phyloP scores from a whole-genome alignment of 129 eudicot genomes.

The Kitagawia praeruptora region DNA sequence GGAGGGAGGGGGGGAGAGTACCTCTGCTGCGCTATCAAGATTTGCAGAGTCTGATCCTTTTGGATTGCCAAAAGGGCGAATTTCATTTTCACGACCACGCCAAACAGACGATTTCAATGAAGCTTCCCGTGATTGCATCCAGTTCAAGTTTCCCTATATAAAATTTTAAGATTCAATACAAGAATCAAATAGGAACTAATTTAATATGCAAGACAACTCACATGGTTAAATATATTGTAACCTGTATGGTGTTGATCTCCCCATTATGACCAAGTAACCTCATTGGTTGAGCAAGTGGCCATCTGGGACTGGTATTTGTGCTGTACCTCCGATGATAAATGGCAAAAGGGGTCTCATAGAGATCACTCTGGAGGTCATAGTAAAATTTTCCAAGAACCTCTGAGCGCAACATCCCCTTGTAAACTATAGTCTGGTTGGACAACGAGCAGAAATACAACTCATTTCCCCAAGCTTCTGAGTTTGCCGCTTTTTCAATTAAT shows the following conservation, averaged over 20 bases:
- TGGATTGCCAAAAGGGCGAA: slow-evolving; percentile 92
- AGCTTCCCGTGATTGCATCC: slow-evolving; percentile 98
- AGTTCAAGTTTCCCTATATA: slow-evolving; percentile 88
- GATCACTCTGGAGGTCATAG: slow-evolving; percentile 65
- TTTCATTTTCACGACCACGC: slow-evolving; percentile 94
- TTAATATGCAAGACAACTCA: slow-evolving; percentile 4
- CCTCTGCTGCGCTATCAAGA: slow-evolving; percentile 98
- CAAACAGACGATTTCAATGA: slow-evolving; percentile 89
- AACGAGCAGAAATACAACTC: slow-evolving; percentile 93
- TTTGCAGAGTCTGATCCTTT: slow-evolving; percentile 96
- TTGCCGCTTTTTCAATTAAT: slow-evolving; percentile 69
- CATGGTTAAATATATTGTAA: slow-evolving; percentile 18
- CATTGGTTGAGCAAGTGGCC: slow-evolving; percentile 99
- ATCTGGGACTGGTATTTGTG: slow-evolving; percentile 97
- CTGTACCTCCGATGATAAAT: slow-evolving; percentile 95
- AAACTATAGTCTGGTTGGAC: slow-evolving; percentile 87
- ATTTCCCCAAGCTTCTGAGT: slow-evolving; percentile 72
- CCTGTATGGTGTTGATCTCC: slow-evolving; percentile 99
- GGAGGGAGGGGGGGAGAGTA: slow-evolving; percentile 22
- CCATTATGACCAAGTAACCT: slow-evolving; percentile 99
- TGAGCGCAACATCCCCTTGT: slow-evolving; percentile 98
- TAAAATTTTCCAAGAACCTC: slow-evolving; percentile 92
- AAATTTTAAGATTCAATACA: slow-evolving; percentile 13
- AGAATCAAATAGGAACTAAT: slow-evolving; percentile 8
- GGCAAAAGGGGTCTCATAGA: slow-evolving; percentile 80